A percentile compares a stretch with the other conserved stretches of the same genome.
phyloP scores from a whole-genome alignment of 345 rosid species.

The Euphorbia peplus region DNA sequence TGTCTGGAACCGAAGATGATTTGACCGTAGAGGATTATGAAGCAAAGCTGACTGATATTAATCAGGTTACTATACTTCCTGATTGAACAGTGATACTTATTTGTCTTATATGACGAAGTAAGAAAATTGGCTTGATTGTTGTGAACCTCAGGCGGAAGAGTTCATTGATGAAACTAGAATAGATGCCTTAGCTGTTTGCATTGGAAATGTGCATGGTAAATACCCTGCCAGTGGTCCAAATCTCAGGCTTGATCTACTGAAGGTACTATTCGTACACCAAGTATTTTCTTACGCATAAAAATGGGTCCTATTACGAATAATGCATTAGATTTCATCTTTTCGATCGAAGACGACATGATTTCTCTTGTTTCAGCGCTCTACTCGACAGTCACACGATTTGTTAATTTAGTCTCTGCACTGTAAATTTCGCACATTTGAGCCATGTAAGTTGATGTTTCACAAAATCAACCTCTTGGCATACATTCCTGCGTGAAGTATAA shows the following conservation, averaged over 20 bases:
- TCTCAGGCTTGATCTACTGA: constrained; percentile 78
- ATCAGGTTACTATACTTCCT: constrained; percentile 49
- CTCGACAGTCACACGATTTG: too few relatives aligned
- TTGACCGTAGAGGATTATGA: constrained; percentile 91
- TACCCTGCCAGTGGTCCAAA: constrained; percentile 85
- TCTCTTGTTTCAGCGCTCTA: not conserved
- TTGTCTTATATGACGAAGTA: not conserved
- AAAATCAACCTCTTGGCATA: not conserved
- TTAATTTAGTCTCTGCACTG: not conserved
- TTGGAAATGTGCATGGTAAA: constrained; percentile 97
- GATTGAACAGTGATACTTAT: constrained; percentile 14
- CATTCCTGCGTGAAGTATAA: too few relatives aligned
- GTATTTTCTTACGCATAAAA: not conserved
- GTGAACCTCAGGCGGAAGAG: constrained; percentile 68
- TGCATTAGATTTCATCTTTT: constrained; percentile 8
- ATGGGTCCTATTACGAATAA: not conserved
- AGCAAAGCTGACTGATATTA: constrained; percentile 76
- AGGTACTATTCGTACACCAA: constrained; percentile 39
- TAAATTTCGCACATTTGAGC: not conserved
- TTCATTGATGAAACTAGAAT: constrained; percentile 77
- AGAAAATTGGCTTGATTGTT: constrained; percentile 10
- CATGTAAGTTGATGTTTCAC: not conserved
- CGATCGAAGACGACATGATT: not conserved
- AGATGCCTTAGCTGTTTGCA: constrained; percentile 92
- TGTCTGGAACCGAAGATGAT: constrained; percentile 96